Conservation (phyloP, 1,284 basidiomycete genomes). For the Flammula alnicola region DNA sequence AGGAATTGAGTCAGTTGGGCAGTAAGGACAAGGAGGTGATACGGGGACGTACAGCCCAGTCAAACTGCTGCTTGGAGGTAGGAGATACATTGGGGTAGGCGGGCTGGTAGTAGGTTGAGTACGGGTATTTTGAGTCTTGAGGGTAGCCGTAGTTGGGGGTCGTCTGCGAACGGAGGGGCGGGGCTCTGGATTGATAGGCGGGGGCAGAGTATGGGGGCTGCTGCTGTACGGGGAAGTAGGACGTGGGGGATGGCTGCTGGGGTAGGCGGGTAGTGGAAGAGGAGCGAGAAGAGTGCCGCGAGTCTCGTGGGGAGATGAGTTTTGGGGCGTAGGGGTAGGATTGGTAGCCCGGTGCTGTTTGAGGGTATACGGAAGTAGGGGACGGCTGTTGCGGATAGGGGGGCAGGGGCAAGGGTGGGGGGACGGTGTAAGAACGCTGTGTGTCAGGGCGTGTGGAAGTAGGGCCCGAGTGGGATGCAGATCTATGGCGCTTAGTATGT, state of each 20-base stretch:
- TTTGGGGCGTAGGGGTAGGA: conserved; percentile 18
- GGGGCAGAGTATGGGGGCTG: conserved; percentile 22
- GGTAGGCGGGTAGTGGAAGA: conserved; percentile 27
- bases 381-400: conserved; percentile 13
- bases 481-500: conserved; percentile 25
- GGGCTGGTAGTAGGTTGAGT: no score
- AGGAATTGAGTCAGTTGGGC: conserved; percentile 4
- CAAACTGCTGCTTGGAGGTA: conserved; percentile 12
- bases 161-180: conserved; percentile 21
- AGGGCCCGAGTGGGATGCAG: conserved; percentile 26
- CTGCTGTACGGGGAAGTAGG: conserved; percentile 23
- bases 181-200: conserved; percentile 16
- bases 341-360: conserved; percentile 10
- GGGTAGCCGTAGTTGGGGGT: conserved; percentile 22
- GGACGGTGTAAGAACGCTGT: conserved; percentile 24
- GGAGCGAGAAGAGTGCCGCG: conserved; percentile 29
- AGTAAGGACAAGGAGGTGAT: conserved; percentile 13
- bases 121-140: conserved; percentile 20
- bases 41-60: conserved; percentile 20
- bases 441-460: conserved; percentile 19
- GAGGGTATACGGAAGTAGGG: conserved; percentile 5
- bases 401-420: conserved; percentile 21
- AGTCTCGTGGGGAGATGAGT: conserved; percentile 26
- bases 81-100: conserved; percentile 18
- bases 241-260: conserved; percentile 24